phyloP scores from a whole-genome alignment of 441 rosid genomes.

The Eugenia klotzschiana region DNA sequence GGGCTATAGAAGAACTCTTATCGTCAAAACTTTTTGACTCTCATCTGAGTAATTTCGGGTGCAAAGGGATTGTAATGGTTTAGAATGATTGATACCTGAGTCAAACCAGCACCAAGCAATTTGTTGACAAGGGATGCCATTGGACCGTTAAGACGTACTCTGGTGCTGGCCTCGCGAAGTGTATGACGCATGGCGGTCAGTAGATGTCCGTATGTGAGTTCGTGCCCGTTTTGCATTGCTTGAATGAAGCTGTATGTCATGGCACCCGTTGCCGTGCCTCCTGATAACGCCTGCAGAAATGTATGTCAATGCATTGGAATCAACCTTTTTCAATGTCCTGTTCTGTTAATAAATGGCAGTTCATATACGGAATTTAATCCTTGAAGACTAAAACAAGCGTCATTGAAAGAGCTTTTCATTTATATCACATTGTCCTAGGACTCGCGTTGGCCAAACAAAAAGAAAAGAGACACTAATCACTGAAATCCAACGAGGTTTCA shows the following conservation, averaged over 20 bases:
- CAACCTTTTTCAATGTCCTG: neutral
- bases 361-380: neutral
- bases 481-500: neutral
- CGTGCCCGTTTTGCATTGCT: conserved; percentile 46
- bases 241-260: conserved; percentile 67
- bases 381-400: neutral
- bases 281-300: conserved; percentile 46
- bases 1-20: neutral
- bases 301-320: neutral
- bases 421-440: neutral
- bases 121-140: conserved; percentile 18
- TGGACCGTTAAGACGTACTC: conserved; percentile 21
- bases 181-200: conserved; percentile 37
- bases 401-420: neutral
- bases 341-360: neutral
- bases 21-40: neutral
- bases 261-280: conserved; percentile 46
- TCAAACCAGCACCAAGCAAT: conserved; percentile 2
- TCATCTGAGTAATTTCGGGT: neutral
- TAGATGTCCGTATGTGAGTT: conserved; percentile 45
- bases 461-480: neutral
- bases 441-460: neutral
- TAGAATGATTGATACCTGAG: conserved; percentile 10
- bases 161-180: conserved; percentile 29
- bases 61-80: neutral